phyloP scores from a whole-genome alignment of 176 grass and related monocot species.

The Panicum miliaceum region DNA sequence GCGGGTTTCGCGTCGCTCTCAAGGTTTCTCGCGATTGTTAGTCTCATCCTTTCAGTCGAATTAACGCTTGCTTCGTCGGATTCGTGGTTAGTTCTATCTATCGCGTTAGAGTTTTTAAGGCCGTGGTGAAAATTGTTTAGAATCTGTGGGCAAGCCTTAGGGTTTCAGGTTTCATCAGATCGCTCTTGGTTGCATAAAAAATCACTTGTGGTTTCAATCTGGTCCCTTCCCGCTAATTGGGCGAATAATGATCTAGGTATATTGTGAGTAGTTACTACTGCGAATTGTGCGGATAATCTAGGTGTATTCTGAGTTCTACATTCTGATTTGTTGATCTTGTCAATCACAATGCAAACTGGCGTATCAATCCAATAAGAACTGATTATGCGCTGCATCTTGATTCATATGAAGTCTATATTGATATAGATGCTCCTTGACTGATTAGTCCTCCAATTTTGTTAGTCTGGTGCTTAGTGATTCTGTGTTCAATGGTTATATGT shows the following conservation, averaged over 20 bases:
- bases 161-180: not conserved
- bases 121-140: not conserved
- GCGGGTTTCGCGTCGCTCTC: too few relatives aligned
- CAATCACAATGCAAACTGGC: too few relatives aligned
- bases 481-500: not conserved
- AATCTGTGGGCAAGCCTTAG: not conserved
- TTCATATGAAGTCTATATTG: not conserved
- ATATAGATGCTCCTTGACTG: not conserved
- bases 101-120: not conserved
- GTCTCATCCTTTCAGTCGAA: too few relatives aligned
- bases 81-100: not conserved
- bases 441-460: not conserved
- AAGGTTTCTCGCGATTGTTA: too few relatives aligned
- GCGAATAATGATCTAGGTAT: too few relatives aligned
- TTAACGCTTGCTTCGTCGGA: not conserved
- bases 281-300: not conserved
- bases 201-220: not conserved
- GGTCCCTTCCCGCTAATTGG: not conserved
- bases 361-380: not conserved
- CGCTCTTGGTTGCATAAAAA: not conserved
- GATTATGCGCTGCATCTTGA: not conserved
- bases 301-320: not conserved
- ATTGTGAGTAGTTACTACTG: not conserved
- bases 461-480: not conserved
- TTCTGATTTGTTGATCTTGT: not conserved